Conservation (phyloP, 2,329 filamentous ascomycete species). For the Alternaria ethzedia region DNA sequence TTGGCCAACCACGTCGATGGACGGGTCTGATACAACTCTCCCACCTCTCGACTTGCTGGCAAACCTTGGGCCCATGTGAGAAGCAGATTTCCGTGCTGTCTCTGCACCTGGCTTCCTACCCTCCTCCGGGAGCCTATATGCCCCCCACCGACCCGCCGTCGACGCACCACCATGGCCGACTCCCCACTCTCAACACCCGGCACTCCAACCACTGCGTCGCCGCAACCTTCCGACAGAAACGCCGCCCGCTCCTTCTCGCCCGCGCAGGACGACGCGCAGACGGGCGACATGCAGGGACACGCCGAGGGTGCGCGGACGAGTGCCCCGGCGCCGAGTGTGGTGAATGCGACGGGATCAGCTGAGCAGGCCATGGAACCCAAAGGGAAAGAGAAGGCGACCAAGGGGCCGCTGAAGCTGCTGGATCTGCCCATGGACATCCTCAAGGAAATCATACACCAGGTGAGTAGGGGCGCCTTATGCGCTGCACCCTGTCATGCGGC, state of each 20-base stretch:
- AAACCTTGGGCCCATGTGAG: conserved; percentile 28
- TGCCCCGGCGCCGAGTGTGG: conserved; percentile 9
- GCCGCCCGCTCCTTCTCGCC: conserved; percentile 23
- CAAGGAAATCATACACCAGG: conserved; percentile 80
- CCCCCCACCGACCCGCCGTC: conserved; percentile 28
- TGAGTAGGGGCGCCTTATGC: conserved; percentile 43
- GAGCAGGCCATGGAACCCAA: conserved; percentile 55
- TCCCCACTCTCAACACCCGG: conserved; percentile 38
- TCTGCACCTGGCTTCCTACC: conserved; percentile 18
- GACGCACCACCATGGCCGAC: conserved; percentile 41
- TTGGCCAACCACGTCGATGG: conserved; percentile 20
- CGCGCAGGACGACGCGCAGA: conserved; percentile 31
- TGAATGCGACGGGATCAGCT: conserved; percentile 17
- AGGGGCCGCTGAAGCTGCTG: conserved; percentile 68
- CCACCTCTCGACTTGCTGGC: conserved; percentile 23
- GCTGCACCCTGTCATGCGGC: background rate
- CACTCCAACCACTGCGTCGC: conserved; percentile 37
- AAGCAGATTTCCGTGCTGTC: conserved; percentile 29
- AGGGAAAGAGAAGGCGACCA: conserved; percentile 55
- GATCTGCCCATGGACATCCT: conserved; percentile 81
- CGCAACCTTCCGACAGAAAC: conserved; percentile 35
- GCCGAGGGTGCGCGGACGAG: conserved; percentile 19
- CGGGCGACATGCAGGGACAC: conserved; percentile 17
- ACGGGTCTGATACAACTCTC: conserved; percentile 10
- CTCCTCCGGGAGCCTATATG: conserved; percentile 39